phyloP scores from a whole-genome alignment of 1,284 basidiomycete species.

The Tilletia caries region DNA sequence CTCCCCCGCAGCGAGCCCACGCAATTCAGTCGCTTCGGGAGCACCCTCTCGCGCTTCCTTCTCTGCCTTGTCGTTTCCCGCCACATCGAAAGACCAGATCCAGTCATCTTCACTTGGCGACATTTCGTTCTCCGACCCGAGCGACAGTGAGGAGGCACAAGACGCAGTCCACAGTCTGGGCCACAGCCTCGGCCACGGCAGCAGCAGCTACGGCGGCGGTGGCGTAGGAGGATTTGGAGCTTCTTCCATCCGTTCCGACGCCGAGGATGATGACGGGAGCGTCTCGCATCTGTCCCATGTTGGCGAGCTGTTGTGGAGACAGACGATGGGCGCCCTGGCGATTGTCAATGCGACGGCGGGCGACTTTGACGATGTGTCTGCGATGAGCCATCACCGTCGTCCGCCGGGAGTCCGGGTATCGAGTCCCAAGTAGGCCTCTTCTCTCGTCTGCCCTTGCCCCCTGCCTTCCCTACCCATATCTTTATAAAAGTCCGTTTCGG shows the following conservation, averaged over 20 bases:
- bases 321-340: background rate
- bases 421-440: background rate
- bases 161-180: background rate
- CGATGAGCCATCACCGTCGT: too few species aligned
- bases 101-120: too few species aligned
- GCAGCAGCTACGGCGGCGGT: background rate
- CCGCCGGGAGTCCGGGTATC: background rate
- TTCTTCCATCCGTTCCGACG: background rate
- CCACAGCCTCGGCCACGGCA: too few species aligned
- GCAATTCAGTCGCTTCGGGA: too few species aligned
- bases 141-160: background rate
- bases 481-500: too few species aligned
- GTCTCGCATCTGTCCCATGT: conserved; percentile 1
- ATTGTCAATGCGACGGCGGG: background rate
- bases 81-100: too few species aligned
- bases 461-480: too few species aligned
- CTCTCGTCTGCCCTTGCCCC: too few species aligned
- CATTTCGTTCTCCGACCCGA: too few species aligned
- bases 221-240: background rate
- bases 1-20: too few species aligned
- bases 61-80: too few species aligned
- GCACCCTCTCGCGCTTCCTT: too few species aligned
- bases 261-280: background rate
- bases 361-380: background rate
- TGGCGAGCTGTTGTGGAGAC: background rate